Conservation (phyloP, 495 filamentous ascomycete genomes). For the Glutinoglossum americanum region DNA sequence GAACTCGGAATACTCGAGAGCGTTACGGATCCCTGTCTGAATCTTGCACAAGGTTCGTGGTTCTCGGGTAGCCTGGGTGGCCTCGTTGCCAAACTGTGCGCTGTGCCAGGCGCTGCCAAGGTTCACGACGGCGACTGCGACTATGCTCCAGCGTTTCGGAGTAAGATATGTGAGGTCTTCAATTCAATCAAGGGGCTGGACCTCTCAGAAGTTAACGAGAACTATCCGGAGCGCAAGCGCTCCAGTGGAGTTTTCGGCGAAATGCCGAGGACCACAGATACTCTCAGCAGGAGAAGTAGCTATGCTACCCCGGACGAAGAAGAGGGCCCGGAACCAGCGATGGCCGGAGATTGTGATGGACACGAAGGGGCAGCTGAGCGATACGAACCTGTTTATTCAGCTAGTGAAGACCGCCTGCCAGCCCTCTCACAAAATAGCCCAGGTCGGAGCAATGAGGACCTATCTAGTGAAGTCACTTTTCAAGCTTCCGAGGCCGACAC, state of each 20-base stretch:
- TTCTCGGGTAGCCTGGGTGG: conserved; percentile 13
- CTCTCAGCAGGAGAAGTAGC: not conserved
- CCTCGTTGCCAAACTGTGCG: conserved; percentile 15
- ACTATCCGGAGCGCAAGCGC: conserved; percentile 1
- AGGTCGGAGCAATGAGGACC: not conserved
- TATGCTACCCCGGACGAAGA: not conserved
- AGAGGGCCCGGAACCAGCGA: not conserved
- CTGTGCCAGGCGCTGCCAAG: conserved; percentile 16
- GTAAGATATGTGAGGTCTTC: conserved; percentile 19
- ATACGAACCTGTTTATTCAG: not conserved
- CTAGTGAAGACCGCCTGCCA: not conserved
- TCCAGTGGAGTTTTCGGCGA: not conserved
- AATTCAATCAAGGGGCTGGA: conserved; percentile 19
- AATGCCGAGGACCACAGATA: not conserved
- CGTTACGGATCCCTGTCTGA: conserved; percentile 6
- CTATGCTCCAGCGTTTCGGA: conserved; percentile 18
- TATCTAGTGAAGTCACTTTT: not conserved
- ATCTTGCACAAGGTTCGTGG: not conserved
- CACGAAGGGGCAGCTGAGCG: not conserved
- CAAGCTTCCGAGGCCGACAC: not conserved
- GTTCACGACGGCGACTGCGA: conserved; percentile 20
- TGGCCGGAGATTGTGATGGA: not conserved
- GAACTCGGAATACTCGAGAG: conserved; percentile 15
- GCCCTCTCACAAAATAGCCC: not conserved
- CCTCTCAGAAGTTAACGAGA: conserved; percentile 15